Conservation (phyloP, 768 basidiomycete species). For the Tricholoma matsutake region DNA sequence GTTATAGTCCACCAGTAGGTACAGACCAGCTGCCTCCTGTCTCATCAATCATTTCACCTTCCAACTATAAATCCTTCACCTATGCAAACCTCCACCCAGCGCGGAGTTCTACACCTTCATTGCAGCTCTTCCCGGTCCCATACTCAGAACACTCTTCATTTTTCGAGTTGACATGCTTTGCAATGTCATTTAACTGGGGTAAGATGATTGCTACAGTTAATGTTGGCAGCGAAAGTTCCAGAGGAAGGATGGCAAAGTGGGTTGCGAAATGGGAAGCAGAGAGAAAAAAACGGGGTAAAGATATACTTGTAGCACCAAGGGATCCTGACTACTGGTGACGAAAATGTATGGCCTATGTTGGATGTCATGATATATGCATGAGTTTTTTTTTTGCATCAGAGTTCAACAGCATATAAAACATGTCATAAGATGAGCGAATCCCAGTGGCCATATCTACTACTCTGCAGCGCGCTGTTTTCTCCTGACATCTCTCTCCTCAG, state of each 20-base stretch:
- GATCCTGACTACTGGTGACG: conserved; percentile 47
- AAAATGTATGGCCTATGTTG: not conserved
- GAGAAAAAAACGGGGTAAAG: conserved; percentile 50
- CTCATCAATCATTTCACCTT: conserved; percentile 60
- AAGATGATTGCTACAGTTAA: conserved; percentile 97
- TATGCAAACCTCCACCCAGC: conserved; percentile 63
- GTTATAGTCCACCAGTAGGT: conserved; percentile 66
- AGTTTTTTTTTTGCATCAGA: conserved; percentile 3
- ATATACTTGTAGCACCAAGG: conserved; percentile 37
- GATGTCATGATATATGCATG: not conserved
- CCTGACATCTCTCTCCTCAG: conserved; percentile 92
- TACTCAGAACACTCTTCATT: conserved; percentile 98
- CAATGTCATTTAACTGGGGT: conserved; percentile 79
- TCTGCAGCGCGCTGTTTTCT: conserved; percentile 76
- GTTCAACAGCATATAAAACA: conserved; percentile 35
- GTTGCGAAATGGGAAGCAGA: conserved; percentile 87
- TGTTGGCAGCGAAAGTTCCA: conserved; percentile 65
- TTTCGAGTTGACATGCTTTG: conserved; percentile 93
- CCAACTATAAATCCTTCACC: conserved; percentile 68
- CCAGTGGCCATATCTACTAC: conserved; percentile 39
- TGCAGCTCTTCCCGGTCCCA: conserved; percentile 79
- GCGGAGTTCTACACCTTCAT: conserved; percentile 63
- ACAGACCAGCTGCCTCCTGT: conserved; percentile 63
- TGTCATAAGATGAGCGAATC: conserved; percentile 30
- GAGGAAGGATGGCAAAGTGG: conserved; percentile 89